Evolutionary conservation across 148 eudicot species (phyloP).

Genomic region (Vaccinium myrtillus): DNA sequence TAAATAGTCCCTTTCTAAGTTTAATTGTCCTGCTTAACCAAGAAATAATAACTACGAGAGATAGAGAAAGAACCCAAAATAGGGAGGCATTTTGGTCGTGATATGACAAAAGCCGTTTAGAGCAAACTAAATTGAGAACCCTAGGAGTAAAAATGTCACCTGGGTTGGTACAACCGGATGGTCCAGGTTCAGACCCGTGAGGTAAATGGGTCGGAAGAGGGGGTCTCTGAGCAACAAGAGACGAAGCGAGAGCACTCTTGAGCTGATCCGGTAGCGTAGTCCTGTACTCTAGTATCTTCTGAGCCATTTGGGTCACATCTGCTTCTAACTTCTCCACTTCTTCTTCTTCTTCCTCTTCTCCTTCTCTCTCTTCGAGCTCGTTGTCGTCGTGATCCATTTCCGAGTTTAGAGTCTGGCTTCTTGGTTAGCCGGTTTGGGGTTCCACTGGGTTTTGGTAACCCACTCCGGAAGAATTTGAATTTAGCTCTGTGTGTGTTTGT

Average conservation of each 20-base stretch:
- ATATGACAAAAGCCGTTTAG: neutral
- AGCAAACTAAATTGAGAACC: neutral
- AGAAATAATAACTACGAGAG: neutral
- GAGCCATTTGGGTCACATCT: slow-evolving; percentile 53
- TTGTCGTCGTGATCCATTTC: slow-evolving; percentile 10
- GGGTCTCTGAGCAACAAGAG: slow-evolving; percentile 52
- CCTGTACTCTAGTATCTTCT: slow-evolving; percentile 47
- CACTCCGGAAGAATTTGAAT: neutral
- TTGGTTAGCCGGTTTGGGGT: neutral
- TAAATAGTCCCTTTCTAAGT: neutral
- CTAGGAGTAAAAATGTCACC: slow-evolving; percentile 13
- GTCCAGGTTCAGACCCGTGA: slow-evolving; percentile 32
- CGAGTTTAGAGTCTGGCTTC: neutral
- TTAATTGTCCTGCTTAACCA: neutral
- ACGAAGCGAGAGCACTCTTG: slow-evolving; percentile 37
- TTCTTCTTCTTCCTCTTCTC: slow-evolving; percentile 31
- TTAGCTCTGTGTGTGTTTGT: neutral
- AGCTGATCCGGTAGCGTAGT: slow-evolving; percentile 52
- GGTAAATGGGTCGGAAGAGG: slow-evolving; percentile 18
- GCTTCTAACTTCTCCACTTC: slow-evolving; percentile 44
- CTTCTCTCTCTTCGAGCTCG: slow-evolving; percentile 16
- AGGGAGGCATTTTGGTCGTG: neutral
- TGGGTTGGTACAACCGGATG: slow-evolving; percentile 25
- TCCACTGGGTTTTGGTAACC: neutral
- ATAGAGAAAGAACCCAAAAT: neutral